phyloP scores from a whole-genome alignment of 352 stramenopile species.

The Blastocystis sp. region DNA sequence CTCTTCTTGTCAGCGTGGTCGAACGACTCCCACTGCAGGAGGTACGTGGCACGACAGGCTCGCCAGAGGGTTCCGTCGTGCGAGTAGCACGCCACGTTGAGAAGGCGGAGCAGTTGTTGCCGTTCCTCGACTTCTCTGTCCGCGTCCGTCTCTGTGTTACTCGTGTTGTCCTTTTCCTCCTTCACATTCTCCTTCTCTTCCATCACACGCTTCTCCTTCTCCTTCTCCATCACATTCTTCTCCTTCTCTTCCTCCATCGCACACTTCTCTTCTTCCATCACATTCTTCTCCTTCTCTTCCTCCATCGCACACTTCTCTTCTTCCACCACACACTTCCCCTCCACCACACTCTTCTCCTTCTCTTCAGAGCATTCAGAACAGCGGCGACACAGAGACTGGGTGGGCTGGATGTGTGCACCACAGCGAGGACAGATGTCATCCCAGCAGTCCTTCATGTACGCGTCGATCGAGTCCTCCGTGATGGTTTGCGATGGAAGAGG shows the following conservation, averaged over 20 bases:
- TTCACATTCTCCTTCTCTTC: too few relatives aligned
- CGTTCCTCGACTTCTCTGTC: neutral
- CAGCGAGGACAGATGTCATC: neutral
- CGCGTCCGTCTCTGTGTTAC: too few relatives aligned
- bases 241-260: too few relatives aligned
- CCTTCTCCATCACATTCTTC: too few relatives aligned
- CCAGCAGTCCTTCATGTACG: neutral
- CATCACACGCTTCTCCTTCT: too few relatives aligned
- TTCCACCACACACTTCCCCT: too few relatives aligned
- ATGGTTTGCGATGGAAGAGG: neutral
- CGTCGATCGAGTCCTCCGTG: neutral
- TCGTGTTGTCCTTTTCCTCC: too few relatives aligned
- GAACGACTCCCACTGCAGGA: neutral
- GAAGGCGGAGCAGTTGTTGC: slow-evolving; percentile 27
- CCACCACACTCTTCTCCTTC: neutral
- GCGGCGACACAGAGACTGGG: neutral
- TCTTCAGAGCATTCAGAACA: neutral
- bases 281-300: too few relatives aligned
- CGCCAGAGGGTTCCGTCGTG: neutral
- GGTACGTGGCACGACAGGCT: neutral
- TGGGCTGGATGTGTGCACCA: neutral
- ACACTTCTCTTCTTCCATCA: too few relatives aligned
- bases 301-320: too few relatives aligned
- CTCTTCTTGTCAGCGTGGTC: neutral
- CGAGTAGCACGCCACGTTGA: neutral